A percentile compares a stretch with the other conserved stretches of the same genome.
Evolutionary conservation across 1,284 basidiomycete species (phyloP).

Genomic region (Leccinum angustisporum): DNA sequence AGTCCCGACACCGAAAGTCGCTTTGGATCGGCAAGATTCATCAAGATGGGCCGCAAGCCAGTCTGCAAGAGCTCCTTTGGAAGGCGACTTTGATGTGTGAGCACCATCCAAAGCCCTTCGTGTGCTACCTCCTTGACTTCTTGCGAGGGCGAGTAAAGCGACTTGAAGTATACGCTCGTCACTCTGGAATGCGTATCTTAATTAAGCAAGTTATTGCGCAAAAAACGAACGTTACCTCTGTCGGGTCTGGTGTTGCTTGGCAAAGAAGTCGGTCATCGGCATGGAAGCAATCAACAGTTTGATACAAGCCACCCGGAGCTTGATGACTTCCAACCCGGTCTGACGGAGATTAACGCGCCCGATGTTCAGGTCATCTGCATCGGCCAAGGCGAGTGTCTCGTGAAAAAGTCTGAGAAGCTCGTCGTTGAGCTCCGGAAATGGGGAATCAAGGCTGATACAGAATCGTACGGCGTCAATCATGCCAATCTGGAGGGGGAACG

Average conservation of each 20-base stretch:
- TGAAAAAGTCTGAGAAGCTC: constrained; percentile 91
- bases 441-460: constrained; percentile 81
- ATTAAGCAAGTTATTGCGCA: constrained; percentile 9
- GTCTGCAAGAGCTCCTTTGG: constrained; percentile 96
- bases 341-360: constrained; percentile 78
- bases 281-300: constrained; percentile 92
- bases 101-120: constrained; percentile 84
- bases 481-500: constrained; percentile 95
- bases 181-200: constrained; percentile 52
- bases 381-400: constrained; percentile 93
- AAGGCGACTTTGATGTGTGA: constrained; percentile 87
- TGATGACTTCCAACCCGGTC: constrained; percentile 81
- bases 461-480: constrained; percentile 98
- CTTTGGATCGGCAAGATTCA: constrained; percentile 93
- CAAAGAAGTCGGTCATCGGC: constrained; percentile 91
- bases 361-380: constrained; percentile 89
- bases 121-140: constrained; percentile 97
- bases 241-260: constrained; percentile 77
- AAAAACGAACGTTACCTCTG: constrained; percentile 60
- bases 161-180: constrained; percentile 97
- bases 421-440: constrained; percentile 87
- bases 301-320: constrained; percentile 94
- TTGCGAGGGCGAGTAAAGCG: constrained; percentile 89
- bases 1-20: constrained; percentile 60
- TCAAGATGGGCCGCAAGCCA: constrained; percentile 92